These are phyloP conservation scores for Papiliotrema flavescens DNA, from an alignment of 1,284 basidiomycete species.

Conservation along the genomic window DNA sequence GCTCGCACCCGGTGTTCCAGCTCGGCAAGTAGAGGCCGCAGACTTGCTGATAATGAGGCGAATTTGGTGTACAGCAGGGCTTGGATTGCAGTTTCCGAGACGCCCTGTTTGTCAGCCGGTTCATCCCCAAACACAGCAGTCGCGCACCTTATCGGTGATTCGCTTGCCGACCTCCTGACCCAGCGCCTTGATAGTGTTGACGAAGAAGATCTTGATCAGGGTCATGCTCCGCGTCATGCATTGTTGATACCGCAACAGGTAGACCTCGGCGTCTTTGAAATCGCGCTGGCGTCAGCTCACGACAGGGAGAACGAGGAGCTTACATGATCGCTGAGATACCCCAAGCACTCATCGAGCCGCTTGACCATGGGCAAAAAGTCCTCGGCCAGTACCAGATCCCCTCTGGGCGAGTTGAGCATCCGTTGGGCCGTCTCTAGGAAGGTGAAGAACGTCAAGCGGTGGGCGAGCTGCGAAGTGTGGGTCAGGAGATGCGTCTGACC, in stretches of 20 bases:
- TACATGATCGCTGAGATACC: conserved; percentile 79
- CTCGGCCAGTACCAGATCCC: conserved; percentile 77
- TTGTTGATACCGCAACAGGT: conserved; percentile 87
- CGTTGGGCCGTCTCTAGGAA: conserved; percentile 83
- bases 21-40: conserved; percentile 74
- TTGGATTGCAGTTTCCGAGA: conserved; percentile 74
- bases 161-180: conserved; percentile 69
- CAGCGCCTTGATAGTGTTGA: conserved; percentile 70
- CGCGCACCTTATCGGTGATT: conserved; percentile 66
- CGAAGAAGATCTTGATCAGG: conserved; percentile 89
- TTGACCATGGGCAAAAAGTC: conserved; percentile 93
- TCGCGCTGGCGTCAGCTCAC: conserved; percentile 59
- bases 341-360: conserved; percentile 84
- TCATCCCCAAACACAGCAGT: too few relatives aligned
- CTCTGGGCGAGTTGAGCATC: conserved; percentile 87
- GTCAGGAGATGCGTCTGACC: conserved; percentile 65
- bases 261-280: conserved; percentile 84
- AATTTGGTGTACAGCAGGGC: conserved; percentile 89
- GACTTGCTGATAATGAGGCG: conserved; percentile 62
- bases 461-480: conserved; percentile 70
- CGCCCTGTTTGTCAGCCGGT: conserved; percentile 56
- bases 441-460: conserved; percentile 81
- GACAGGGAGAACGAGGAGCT: conserved; percentile 38
- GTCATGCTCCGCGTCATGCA: conserved; percentile 95
- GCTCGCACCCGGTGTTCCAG: conserved; percentile 69